phyloP scores from a whole-genome alignment of 164 flowering plant species.

The Platanus orientalis region DNA sequence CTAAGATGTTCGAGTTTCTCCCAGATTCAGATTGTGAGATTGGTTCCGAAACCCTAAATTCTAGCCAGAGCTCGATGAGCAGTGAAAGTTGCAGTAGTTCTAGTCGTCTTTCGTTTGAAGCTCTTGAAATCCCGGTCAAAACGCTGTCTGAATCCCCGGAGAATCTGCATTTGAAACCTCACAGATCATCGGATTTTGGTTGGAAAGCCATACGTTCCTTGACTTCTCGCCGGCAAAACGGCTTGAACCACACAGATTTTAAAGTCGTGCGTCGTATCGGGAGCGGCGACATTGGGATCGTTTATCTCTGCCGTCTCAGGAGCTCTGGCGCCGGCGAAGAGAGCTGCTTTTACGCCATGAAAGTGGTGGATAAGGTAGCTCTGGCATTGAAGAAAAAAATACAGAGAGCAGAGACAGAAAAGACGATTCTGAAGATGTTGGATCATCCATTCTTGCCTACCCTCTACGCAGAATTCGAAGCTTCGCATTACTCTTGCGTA shows the following conservation, averaged over 20 bases:
- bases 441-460: conserved; percentile 84
- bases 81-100: conserved; percentile 47
- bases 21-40: conserved; percentile 36
- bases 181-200: conserved; percentile 64
- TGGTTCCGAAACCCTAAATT: conserved; percentile 28
- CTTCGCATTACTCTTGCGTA: conserved; percentile 62
- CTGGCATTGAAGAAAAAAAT: conserved; percentile 55
- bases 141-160: conserved; percentile 25
- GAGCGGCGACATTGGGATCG: conserved; percentile 72
- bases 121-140: conserved; percentile 12
- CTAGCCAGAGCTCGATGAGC: conserved; percentile 50
- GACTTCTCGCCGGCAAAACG: conserved; percentile 17
- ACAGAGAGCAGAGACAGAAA: conserved; percentile 65
- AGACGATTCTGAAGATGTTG: conserved; percentile 57
- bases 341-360: conserved; percentile 60
- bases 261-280: conserved; percentile 60
- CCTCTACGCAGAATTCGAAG: conserved; percentile 65
- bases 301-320: conserved; percentile 58
- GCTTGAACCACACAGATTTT: conserved; percentile 52
- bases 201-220: conserved; percentile 49
- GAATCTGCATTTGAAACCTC: conserved; percentile 36
- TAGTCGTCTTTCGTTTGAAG: conserved; percentile 49
- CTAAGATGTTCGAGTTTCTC: conserved; percentile 29
- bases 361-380: conserved; percentile 71
- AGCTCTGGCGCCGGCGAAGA: conserved; percentile 9